Evolutionary conservation across 164 flowering plant species (phyloP).

Genomic region (Houttuynia cordata): DNA sequence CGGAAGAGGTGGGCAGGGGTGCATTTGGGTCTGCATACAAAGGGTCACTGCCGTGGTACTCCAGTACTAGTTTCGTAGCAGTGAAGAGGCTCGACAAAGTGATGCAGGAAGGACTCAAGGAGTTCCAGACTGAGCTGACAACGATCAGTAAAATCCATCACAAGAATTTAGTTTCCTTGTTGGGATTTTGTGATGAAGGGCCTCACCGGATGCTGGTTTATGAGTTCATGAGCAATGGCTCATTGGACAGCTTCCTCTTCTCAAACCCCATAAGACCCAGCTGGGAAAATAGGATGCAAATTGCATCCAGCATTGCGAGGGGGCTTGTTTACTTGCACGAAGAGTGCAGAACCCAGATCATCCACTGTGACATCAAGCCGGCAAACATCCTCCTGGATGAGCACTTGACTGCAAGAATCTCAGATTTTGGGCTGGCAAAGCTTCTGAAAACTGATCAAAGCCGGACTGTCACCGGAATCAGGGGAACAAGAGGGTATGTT

Average conservation of each 20-base stretch:
- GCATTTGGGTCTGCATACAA: conserved; percentile 13
- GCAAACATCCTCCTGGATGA: conserved; percentile 16
- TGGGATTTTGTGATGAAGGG: conserved; percentile 7
- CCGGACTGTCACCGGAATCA: conserved; percentile 2
- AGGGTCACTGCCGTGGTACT: conserved; percentile 2
- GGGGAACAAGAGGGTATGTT: conserved; percentile 10
- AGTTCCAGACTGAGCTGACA: conserved; percentile 6
- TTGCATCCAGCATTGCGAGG: conserved; percentile 14
- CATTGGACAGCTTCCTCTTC: conserved; percentile 11
- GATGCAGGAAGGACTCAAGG: not conserved
- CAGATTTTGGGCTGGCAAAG: conserved; percentile 12
- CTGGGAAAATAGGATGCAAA: conserved; percentile 5
- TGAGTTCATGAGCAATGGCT: conserved; percentile 17
- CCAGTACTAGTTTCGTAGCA: conserved; percentile 1
- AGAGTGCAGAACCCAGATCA: conserved; percentile 18
- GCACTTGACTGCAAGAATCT: conserved; percentile 6
- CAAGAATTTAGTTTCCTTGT: not conserved
- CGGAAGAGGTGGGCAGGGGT: conserved; percentile 14
- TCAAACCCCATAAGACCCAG: conserved; percentile 7
- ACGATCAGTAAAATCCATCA: not conserved
- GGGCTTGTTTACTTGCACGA: conserved; percentile 18
- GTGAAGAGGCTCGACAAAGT: conserved; percentile 10
- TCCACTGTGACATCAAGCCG: conserved; percentile 21
- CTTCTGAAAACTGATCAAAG: conserved; percentile 3
- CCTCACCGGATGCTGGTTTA: conserved; percentile 11